Conservation (phyloP, 2,329 filamentous ascomycete genomes). For the Ophiostoma piceae region DNA sequence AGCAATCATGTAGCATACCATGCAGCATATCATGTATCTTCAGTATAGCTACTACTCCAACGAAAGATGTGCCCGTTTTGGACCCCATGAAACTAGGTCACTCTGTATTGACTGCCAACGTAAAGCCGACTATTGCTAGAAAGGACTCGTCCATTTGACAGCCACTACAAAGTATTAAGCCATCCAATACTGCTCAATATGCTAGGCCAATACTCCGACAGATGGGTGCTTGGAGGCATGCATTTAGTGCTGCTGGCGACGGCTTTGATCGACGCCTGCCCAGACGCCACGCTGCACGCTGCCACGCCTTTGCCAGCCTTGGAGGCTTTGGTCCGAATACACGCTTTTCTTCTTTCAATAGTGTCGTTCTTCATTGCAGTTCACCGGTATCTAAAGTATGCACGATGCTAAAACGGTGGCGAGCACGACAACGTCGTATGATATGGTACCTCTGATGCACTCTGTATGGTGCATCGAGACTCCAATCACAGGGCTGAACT, state of each 20-base stretch:
- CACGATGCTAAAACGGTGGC: background rate
- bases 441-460: background rate
- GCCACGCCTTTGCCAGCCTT: background rate
- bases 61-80: background rate
- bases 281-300: background rate
- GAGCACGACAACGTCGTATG: no score
- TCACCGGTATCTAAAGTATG: background rate
- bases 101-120: background rate
- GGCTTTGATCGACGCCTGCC: no score
- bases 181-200: background rate
- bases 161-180: conserved; percentile 1
- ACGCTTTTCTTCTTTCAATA: background rate
- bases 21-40: no score
- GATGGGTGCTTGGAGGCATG: background rate
- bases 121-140: background rate
- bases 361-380: no score
- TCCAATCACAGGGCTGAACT: background rate
- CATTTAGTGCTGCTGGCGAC: background rate
- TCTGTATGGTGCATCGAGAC: background rate
- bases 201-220: background rate
- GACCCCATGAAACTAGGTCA: background rate
- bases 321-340: background rate
- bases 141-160: background rate
- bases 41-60: background rate
- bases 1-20: background rate